A percentile compares a stretch with the other conserved stretches of the same genome.
Conservation (phyloP, 2,329 filamentous ascomycete genomes). For the Penicillium sclerotigenum region DNA sequence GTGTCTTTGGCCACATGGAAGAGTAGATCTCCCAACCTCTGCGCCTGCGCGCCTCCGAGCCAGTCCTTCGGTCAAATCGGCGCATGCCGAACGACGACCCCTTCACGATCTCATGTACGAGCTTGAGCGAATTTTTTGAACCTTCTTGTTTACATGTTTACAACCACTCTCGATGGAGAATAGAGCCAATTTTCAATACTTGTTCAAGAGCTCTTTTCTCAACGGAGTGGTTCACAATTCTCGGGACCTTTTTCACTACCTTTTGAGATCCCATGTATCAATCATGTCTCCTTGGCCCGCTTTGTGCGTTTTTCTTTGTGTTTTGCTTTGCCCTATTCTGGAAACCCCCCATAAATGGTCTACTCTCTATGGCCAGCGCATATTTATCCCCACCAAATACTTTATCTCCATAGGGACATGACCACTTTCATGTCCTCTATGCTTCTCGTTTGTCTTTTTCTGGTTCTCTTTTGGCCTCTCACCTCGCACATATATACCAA, state of each 20-base stretch:
- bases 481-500: conserved; percentile 24
- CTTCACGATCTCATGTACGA: conserved; percentile 39
- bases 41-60: conserved; percentile 2
- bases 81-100: conserved; percentile 19
- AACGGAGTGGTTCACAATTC: conserved; percentile 14
- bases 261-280: conserved; percentile 25
- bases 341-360: conserved; percentile 25
- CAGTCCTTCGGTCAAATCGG: conserved; percentile 5
- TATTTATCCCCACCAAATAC: conserved; percentile 16
- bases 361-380: conserved; percentile 20
- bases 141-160: conserved; percentile 28
- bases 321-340: conserved; percentile 8
- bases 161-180: conserved; percentile 10
- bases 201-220: conserved; percentile 12
- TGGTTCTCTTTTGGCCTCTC: conserved; percentile 1
- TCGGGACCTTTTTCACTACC: conserved; percentile 15
- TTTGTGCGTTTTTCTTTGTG: conserved; percentile 6
- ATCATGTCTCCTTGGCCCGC: conserved; percentile 24
- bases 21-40: conserved; percentile 54
- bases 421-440: conserved; percentile 1
- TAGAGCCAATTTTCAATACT: neutral
- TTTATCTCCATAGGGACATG: conserved; percentile 9
- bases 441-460: conserved; percentile 5
- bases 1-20: conserved; percentile 95
- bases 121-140: conserved; percentile 35